phyloP scores from a whole-genome alignment of 805 yeast genomes.

The Blastobotrys robertii region DNA sequence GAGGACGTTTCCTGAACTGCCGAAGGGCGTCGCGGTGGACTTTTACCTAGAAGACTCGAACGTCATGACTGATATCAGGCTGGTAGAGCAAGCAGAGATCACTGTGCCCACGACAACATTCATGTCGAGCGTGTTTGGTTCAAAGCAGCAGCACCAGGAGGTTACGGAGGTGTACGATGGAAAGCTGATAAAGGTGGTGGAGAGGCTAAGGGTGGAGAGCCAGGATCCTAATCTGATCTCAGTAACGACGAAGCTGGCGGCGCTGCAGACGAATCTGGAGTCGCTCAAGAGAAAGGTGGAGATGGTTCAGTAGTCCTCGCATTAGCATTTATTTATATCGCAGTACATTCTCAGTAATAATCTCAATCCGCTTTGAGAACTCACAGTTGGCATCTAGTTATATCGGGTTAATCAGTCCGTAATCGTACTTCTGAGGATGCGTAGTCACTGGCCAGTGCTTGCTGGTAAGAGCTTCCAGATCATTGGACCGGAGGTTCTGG shows the following conservation, averaged over 20 bases:
- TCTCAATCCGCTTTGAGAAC: too few species aligned
- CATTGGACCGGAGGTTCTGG: too few species aligned
- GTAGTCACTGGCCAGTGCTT: too few species aligned
- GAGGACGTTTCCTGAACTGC: constrained; percentile 8
- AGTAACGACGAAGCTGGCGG: constrained; percentile 16
- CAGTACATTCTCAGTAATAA: too few species aligned
- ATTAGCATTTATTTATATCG: too few species aligned
- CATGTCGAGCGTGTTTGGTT: neutral
- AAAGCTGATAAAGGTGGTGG: constrained; percentile 13
- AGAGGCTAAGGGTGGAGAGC: constrained; percentile 15
- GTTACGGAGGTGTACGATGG: constrained; percentile 11
- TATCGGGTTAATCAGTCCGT: too few species aligned
- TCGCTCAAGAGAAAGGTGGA: constrained; percentile 21
- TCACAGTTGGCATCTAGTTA: too few species aligned
- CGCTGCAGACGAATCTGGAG: constrained; percentile 16
- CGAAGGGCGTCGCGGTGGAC: constrained; percentile 12
- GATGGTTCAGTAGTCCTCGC: constrained; percentile 19
- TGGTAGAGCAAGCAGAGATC: constrained; percentile 6
- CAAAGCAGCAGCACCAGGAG: neutral
- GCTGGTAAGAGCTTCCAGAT: too few species aligned
- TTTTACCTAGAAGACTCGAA: constrained; percentile 14
- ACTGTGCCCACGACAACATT: constrained; percentile 1
- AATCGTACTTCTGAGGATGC: too few species aligned
- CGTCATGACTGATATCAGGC: constrained; percentile 14
- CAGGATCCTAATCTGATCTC: constrained; percentile 21